phyloP scores from a whole-genome alignment of 306 rosid genomes.

The Medicago truncatula region DNA sequence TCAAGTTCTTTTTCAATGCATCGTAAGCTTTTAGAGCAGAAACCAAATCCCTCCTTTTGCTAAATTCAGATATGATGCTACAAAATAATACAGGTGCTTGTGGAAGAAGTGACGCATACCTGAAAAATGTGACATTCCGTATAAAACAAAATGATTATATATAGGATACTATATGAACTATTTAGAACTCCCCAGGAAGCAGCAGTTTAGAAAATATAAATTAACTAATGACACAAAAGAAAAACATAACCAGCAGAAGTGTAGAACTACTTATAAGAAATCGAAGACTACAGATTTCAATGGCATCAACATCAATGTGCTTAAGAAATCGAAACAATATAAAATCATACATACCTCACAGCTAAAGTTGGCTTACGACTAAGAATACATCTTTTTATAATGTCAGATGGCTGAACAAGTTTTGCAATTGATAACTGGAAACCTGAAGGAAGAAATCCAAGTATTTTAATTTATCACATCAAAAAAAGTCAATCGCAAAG shows the following conservation, averaged over 20 bases:
- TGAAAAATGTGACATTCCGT: conserved; percentile 52
- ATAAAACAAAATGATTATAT: not conserved
- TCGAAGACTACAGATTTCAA: conserved; percentile 5
- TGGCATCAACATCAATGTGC: conserved; percentile 8
- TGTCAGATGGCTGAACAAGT: conserved; percentile 66
- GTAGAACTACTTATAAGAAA: conserved; percentile 5
- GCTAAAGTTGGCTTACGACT: conserved; percentile 71
- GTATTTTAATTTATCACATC: conserved; percentile 37
- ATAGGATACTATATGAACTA: conserved; percentile 7
- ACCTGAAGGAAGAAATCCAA: conserved; percentile 66
- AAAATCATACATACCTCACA: conserved; percentile 81
- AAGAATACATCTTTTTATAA: conserved; percentile 69
- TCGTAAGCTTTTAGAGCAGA: conserved; percentile 81
- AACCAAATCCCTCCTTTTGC: conserved; percentile 70
- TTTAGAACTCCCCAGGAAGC: conserved; percentile 19
- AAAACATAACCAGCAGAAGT: conserved; percentile 7
- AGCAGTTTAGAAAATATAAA: conserved; percentile 2
- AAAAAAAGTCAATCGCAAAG: conserved; percentile 19
- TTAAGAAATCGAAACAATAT: conserved; percentile 31
- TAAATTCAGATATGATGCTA: conserved; percentile 74
- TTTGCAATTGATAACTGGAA: conserved; percentile 66
- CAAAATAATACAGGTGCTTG: conserved; percentile 69
- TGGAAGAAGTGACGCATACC: conserved; percentile 88
- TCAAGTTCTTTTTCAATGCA: conserved; percentile 59
- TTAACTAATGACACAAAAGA: not conserved